Evolutionary conservation across 148 eudicot genomes (phyloP), one percentile per base, ranked within the genome.

Genomic region (Rhododendron molle): DNA sequence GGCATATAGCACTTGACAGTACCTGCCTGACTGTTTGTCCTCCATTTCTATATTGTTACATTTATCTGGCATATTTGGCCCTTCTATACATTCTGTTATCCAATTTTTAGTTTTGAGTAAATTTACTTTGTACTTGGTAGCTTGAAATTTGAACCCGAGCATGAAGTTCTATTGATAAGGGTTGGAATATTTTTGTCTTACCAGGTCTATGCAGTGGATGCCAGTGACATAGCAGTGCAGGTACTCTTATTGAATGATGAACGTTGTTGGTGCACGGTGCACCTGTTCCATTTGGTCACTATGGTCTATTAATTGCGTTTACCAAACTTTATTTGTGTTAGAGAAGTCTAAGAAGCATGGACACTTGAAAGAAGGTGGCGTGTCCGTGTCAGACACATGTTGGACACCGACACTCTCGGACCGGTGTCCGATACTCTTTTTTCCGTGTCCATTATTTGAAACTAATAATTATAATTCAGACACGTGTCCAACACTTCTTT

Each of bases 131-230:
- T 76, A 38, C 79, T 40, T 76, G 49, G 79, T 18, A 21, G 49
- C 26, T 76, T 16, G 28, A 20, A 76, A 62, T 62, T 62, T 62
- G 69, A 62, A 62, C 69, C 69, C 20, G 21, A 23, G 69, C 28
- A 44, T 30, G 74, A 69, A 69, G 74, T 26, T 69, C 74, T 69
- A 76, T 79, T 88, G 49, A 80, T 32, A 7, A 21, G 81, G 76
- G 69, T 34, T 83, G 26, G 44, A 83, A 52, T 67, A 49, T 36
- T 74, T 83, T 36, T 84, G 26, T 87, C 44, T 86, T 82, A 67
- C 81, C 91, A 97, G 99, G 99, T 97, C 84, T 97, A 97, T 92
- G 99, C 99, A 36, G 95, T 97, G 62, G 99, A 97, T 90, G 99
- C 99, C 81, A 97, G 99, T 91, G 95, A 93, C 87, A 97, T 97